These are phyloP conservation scores for Saksenaea vasiformis DNA, from an alignment of 371 early-diverging fungal species.

Conservation along the genomic window DNA sequence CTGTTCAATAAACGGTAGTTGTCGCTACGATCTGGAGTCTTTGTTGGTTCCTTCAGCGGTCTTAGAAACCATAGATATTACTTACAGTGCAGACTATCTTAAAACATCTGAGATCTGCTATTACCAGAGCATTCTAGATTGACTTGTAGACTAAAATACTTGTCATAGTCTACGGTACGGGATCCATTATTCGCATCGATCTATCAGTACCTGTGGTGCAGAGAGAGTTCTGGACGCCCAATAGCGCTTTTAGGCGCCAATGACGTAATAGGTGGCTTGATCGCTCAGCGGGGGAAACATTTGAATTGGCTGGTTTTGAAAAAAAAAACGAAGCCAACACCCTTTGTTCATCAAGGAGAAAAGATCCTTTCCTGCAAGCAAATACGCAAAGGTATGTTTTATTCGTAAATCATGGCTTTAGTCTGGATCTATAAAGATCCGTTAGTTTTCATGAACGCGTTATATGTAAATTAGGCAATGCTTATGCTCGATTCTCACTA, in stretches of 20 bases:
- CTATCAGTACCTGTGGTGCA: too few relatives aligned
- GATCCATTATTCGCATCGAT: too few relatives aligned
- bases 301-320: neutral
- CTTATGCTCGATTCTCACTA: neutral
- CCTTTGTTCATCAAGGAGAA: neutral
- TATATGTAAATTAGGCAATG: neutral
- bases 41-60: too few relatives aligned
- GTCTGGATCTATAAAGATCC: neutral
- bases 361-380: neutral
- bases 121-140: too few relatives aligned
- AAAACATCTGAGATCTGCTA: too few relatives aligned
- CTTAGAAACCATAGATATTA: too few relatives aligned
- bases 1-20: too few relatives aligned
- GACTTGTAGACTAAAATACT: too few relatives aligned
- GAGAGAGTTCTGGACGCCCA: too few relatives aligned
- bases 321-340: neutral
- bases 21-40: too few relatives aligned
- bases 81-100: too few relatives aligned
- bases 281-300: neutral
- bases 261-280: neutral
- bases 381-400: neutral
- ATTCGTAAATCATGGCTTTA: neutral
- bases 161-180: too few relatives aligned
- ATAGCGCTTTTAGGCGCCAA: neutral
- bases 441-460: neutral